phyloP scores from a whole-genome alignment of 306 rosid genomes.

The Pachyrhizus erosus region DNA sequence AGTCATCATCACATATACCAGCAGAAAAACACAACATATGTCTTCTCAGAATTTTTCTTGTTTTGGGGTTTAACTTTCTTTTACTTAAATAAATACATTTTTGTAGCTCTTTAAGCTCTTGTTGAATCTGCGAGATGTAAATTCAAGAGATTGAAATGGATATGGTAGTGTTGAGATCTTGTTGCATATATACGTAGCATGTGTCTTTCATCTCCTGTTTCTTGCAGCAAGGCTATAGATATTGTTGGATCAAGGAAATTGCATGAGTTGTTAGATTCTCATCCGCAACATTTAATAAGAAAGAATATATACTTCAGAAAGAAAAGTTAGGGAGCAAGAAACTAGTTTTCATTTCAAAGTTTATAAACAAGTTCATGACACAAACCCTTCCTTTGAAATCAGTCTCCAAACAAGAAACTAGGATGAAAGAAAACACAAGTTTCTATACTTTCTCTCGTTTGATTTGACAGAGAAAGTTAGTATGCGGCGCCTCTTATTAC shows the following conservation, averaged over 20 bases:
- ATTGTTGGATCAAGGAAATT: background rate
- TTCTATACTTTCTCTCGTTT: background rate
- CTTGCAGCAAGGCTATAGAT: background rate
- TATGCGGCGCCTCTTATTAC: no score
- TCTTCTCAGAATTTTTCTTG: background rate
- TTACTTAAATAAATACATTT: background rate
- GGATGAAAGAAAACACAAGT: background rate
- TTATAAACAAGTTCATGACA: background rate
- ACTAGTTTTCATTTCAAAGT: background rate
- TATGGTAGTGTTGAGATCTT: background rate
- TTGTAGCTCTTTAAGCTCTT: background rate
- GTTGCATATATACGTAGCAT: background rate
- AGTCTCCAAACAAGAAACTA: background rate
- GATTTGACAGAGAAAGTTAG: background rate
- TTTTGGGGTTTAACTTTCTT: background rate
- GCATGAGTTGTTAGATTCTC: background rate
- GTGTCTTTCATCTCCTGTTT: background rate
- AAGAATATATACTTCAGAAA: background rate
- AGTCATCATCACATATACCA: background rate
- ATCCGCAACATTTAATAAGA: background rate
- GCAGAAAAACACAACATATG: no score
- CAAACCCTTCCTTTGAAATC: background rate
- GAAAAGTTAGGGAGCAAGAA: background rate
- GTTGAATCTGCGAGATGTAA: background rate
- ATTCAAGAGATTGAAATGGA: constrained; percentile 1